Conservation (phyloP, 2,329 filamentous ascomycete species). For the Nemania sp. region DNA sequence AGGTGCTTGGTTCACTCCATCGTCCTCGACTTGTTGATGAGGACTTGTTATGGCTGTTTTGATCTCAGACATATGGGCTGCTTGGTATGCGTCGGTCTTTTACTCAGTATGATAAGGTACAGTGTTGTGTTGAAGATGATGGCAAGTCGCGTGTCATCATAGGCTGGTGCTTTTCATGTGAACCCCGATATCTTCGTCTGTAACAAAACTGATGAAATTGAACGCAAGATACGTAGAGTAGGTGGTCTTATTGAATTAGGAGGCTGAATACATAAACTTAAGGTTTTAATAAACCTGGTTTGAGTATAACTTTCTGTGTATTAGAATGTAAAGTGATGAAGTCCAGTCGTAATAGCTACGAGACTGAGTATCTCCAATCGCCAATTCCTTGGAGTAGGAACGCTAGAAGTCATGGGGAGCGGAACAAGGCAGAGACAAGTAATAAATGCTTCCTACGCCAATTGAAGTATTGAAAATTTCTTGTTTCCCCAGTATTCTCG, state of each 20-base stretch:
- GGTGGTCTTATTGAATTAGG: constrained; percentile 10
- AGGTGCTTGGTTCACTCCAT: background rate
- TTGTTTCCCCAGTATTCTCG: background rate
- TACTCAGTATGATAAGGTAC: constrained; percentile 6
- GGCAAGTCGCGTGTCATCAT: constrained; percentile 28
- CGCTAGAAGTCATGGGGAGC: background rate
- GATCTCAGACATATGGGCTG: constrained; percentile 25
- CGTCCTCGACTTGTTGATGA: constrained; percentile 1
- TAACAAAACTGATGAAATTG: background rate
- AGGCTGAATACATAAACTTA: constrained; percentile 13
- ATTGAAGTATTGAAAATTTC: too few species aligned
- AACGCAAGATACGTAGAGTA: background rate
- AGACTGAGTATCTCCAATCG: background rate
- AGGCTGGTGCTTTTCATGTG: constrained; percentile 16
- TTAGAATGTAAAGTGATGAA: background rate
- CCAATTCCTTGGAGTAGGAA: background rate
- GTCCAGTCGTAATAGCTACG: background rate
- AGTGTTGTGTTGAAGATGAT: background rate
- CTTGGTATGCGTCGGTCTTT: constrained; percentile 2
- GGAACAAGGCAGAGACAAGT: background rate
- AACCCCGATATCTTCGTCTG: constrained; percentile 7
- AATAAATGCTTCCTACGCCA: too few species aligned
- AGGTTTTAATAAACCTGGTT: background rate
- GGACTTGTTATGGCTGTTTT: constrained; percentile 1
- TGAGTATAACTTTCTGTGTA: constrained; percentile 2